A percentile compares a stretch with the other conserved stretches of the same genome.
phyloP scores from a whole-genome alignment of 805 yeast species.

The Pichia thaimueangensis region DNA sequence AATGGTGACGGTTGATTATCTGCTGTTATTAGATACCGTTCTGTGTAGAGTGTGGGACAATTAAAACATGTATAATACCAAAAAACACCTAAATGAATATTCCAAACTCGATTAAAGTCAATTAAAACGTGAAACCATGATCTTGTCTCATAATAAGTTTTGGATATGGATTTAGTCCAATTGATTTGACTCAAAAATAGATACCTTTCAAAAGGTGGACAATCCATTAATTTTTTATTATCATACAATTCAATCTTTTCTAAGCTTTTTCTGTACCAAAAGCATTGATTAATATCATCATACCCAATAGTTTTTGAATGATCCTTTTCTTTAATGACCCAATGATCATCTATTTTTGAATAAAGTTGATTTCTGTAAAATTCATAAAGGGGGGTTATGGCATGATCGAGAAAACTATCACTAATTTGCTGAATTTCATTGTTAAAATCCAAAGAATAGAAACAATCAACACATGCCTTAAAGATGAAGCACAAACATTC shows the following conservation, averaged over 20 bases:
- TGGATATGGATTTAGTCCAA: slow-evolving; percentile 65
- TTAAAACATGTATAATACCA: slow-evolving; percentile 74
- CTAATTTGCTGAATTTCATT: slow-evolving; percentile 27
- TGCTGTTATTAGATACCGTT: slow-evolving; percentile 42
- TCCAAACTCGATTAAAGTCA: slow-evolving; percentile 76
- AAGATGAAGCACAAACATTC: slow-evolving; percentile 82
- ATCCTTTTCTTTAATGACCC: slow-evolving; percentile 48
- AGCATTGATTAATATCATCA: slow-evolving; percentile 83
- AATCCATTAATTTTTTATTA: slow-evolving; percentile 42
- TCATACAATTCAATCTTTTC: slow-evolving; percentile 44
- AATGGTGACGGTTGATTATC: slow-evolving; percentile 59
- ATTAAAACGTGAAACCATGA: slow-evolving; percentile 70
- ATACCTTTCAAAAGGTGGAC: slow-evolving; percentile 52
- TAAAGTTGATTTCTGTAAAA: slow-evolving; percentile 52
- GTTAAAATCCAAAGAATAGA: slow-evolving; percentile 41
- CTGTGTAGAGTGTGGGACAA: slow-evolving; percentile 61
- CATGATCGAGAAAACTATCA: slow-evolving; percentile 52
- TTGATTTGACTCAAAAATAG: slow-evolving; percentile 43
- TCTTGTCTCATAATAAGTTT: slow-evolving; percentile 70
- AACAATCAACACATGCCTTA: slow-evolving; percentile 71
- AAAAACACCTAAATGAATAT: slow-evolving; percentile 63
- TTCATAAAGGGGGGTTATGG: slow-evolving; percentile 69
- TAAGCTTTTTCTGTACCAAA: slow-evolving; percentile 75
- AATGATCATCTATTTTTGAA: slow-evolving; percentile 36
- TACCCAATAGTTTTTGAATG: slow-evolving; percentile 72